phyloP scores from a whole-genome alignment of 768 basidiomycete species.

The Rhizopogon vulgaris region DNA sequence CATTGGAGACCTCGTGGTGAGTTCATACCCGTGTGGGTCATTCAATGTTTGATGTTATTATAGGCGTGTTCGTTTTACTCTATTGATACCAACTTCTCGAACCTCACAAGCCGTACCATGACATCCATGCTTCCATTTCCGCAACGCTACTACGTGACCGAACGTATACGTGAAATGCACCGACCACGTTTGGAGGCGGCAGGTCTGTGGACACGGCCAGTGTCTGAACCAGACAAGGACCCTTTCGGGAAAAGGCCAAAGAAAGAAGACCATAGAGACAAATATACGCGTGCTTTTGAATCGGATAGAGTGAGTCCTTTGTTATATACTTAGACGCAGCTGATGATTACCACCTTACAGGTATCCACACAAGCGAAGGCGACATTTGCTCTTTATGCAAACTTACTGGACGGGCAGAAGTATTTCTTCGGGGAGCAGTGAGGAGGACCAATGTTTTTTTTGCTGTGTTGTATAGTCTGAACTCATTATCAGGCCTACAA shows the following conservation, averaged over 20 bases:
- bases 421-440: conserved; percentile 52
- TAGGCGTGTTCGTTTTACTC: conserved; percentile 60
- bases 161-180: conserved; percentile 52
- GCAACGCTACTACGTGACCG: conserved; percentile 69
- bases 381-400: conserved; percentile 51
- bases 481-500: conserved; percentile 41
- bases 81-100: conserved; percentile 53
- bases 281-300: conserved; percentile 52
- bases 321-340: background rate
- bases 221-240: conserved; percentile 34
- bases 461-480: background rate
- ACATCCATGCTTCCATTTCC: conserved; percentile 56
- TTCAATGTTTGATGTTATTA: conserved; percentile 21
- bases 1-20: conserved; percentile 66
- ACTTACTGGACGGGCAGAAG: conserved; percentile 41
- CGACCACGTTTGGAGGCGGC: conserved; percentile 53
- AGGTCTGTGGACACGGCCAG: conserved; percentile 53
- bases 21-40: conserved; percentile 19
- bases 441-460: conserved; percentile 7
- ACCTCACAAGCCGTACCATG: conserved; percentile 48
- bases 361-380: conserved; percentile 52
- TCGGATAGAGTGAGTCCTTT: conserved; percentile 44
- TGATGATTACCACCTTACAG: conserved; percentile 19
- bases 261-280: conserved; percentile 28
- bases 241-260: conserved; percentile 28